phyloP scores from a whole-genome alignment of 2,329 filamentous ascomycete genomes.

The Ceratocystis ficicola region DNA sequence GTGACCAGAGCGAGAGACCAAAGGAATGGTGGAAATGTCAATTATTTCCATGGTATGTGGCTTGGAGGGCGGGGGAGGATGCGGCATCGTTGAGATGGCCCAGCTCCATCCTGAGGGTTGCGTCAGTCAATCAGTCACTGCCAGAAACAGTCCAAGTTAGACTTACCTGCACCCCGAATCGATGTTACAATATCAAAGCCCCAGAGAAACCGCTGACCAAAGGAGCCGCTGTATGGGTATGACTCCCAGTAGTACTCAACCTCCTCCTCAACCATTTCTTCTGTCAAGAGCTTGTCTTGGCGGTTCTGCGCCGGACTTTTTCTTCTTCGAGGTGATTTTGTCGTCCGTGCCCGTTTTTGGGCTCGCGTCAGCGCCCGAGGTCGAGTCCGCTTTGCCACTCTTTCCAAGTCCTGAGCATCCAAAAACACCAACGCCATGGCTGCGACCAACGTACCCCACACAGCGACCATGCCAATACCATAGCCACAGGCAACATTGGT shows the following conservation, averaged over 20 bases:
- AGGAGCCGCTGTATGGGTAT: slow-evolving; percentile 40
- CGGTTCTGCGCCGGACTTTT: background rate
- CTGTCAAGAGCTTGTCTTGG: background rate
- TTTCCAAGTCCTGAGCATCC: slow-evolving; percentile 44
- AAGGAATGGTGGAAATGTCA: slow-evolving; percentile 33
- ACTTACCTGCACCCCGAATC: slow-evolving; percentile 43
- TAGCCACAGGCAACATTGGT: slow-evolving; percentile 42
- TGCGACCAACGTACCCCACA: slow-evolving; percentile 41
- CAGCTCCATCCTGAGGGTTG: slow-evolving; percentile 43
- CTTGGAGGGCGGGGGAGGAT: slow-evolving; percentile 33
- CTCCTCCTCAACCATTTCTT: slow-evolving; percentile 25
- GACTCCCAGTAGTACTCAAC: slow-evolving; percentile 49
- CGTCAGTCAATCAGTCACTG: background rate
- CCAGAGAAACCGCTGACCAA: slow-evolving; percentile 43
- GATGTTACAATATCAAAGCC: slow-evolving; percentile 42
- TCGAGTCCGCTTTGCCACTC: slow-evolving; percentile 33
- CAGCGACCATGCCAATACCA: slow-evolving; percentile 37
- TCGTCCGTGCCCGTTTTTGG: background rate
- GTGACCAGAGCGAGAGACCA: slow-evolving; percentile 37
- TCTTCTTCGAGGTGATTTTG: background rate
- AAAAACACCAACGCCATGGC: slow-evolving; percentile 42
- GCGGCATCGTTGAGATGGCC: slow-evolving; percentile 39
- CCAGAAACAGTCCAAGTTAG: background rate
- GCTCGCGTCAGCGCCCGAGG: background rate
- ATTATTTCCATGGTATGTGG: slow-evolving; percentile 32